Conservation (phyloP, 257 asterid genomes). For the Forsythia suspensa region DNA sequence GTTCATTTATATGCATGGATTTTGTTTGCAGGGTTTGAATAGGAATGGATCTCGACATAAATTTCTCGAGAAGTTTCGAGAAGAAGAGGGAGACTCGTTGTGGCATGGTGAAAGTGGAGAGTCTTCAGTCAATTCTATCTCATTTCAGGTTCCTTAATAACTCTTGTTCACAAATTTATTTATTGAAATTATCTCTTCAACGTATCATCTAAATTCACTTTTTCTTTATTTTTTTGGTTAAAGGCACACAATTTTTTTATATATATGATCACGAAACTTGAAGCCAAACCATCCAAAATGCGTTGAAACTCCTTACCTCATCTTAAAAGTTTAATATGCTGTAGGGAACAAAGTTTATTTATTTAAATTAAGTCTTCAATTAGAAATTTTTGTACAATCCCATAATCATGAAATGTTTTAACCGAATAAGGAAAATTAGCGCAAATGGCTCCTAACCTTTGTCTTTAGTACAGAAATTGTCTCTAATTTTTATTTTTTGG, state of each 20-base stretch:
- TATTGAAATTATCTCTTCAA: neutral
- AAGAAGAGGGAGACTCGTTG: conserved; percentile 26
- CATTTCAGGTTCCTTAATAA: conserved; percentile 42
- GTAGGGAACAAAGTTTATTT: too few relatives aligned
- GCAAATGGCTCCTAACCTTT: too few relatives aligned
- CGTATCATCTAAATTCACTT: too few relatives aligned
- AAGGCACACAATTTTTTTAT: too few relatives aligned
- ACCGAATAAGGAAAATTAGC: too few relatives aligned
- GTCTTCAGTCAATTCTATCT: conserved; percentile 32
- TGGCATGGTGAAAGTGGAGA: conserved; percentile 46
- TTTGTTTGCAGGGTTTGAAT: conserved; percentile 35
- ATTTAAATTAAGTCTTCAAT: too few relatives aligned
- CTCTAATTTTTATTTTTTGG: too few relatives aligned
- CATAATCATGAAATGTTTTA: neutral
- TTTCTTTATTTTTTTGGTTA: too few relatives aligned
- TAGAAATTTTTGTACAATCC: neutral
- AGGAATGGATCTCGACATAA: conserved; percentile 30
- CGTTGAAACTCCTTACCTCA: neutral
- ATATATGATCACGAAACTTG: too few relatives aligned
- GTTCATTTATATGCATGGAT: conserved; percentile 8
- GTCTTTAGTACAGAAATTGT: too few relatives aligned
- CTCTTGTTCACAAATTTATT: neutral
- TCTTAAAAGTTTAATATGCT: too few relatives aligned
- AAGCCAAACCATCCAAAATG: too few relatives aligned
- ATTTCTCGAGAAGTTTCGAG: conserved; percentile 17